Conservation (phyloP, 2,329 filamentous ascomycete species). For the Calonectria pseudoreteaudii region DNA sequence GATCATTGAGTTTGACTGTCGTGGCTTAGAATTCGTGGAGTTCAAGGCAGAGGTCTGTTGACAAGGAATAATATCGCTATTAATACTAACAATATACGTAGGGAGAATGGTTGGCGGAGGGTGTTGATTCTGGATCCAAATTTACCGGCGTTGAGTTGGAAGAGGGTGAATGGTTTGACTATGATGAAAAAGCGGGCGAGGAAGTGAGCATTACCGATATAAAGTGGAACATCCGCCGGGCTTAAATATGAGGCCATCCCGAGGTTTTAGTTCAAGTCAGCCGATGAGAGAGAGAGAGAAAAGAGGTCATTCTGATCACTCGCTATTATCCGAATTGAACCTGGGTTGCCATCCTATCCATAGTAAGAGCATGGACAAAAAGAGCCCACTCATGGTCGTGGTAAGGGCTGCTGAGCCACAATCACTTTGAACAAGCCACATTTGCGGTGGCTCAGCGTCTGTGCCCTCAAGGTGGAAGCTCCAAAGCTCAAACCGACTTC, state of each 20-base stretch:
- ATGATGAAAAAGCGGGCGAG: slow-evolving; percentile 91
- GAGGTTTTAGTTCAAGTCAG: not conserved
- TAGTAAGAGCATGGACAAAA: not conserved
- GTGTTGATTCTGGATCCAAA: slow-evolving; percentile 81
- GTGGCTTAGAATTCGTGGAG: slow-evolving; percentile 90
- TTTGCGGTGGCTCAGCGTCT: slow-evolving; percentile 5
- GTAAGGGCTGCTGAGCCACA: slow-evolving; percentile 12
- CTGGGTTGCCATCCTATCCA: not conserved
- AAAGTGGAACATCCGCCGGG: slow-evolving; percentile 85
- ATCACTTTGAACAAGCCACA: not conserved
- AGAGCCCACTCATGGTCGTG: not conserved
- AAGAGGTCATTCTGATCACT: not conserved
- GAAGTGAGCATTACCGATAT: slow-evolving; percentile 94
- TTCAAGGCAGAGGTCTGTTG: slow-evolving; percentile 85
- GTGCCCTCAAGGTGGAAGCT: slow-evolving; percentile 26
- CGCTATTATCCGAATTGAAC: not conserved
- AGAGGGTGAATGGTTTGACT: slow-evolving; percentile 98
- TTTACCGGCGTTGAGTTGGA: slow-evolving; percentile 85
- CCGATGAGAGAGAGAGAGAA: not conserved
- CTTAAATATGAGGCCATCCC: not conserved
- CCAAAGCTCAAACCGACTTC: not conserved
- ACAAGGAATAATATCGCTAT: fast-evolving
- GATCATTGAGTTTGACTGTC: slow-evolving; percentile 91
- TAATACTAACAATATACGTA: slow-evolving; percentile 49
- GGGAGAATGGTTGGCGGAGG: slow-evolving; percentile 92